Percentiles rank a stretch among this genome's conserved stretches.
Evolutionary conservation across 331 rosid species (phyloP).

Genomic region (Arachis monticola): DNA sequence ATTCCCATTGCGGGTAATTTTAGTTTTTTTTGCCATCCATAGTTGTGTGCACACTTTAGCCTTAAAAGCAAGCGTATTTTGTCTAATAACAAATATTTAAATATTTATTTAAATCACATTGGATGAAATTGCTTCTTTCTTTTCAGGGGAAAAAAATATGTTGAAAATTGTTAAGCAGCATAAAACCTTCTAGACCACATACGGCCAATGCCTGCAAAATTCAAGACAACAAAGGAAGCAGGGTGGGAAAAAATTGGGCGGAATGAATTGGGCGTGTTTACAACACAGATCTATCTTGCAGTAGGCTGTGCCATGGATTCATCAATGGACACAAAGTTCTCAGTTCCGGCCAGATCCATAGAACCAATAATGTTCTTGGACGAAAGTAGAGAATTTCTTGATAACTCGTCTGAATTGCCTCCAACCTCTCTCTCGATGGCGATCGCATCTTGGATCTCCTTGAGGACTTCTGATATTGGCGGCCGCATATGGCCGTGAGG

Average conservation of each 20-base stretch:
- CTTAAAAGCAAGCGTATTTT: no score
- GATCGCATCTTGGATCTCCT: conserved; percentile 92
- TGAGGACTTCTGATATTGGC: conserved; percentile 89
- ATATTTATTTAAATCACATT: no score
- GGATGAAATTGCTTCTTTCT: neutral
- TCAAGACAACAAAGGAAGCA: neutral
- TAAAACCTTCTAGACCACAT: neutral
- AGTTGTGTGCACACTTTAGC: no score
- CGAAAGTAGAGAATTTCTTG: conserved; percentile 41
- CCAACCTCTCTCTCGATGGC: conserved; percentile 60
- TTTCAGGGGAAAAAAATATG: neutral
- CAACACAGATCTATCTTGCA: conserved; percentile 30
- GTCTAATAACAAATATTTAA: no score
- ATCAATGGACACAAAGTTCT: conserved; percentile 38
- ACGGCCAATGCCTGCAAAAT: neutral
- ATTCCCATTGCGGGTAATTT: no score
- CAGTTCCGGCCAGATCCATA: conserved; percentile 24
- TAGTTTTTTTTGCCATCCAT: no score
- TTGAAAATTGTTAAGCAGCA: neutral
- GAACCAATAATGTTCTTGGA: conserved; percentile 42
- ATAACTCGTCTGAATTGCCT: conserved; percentile 37
- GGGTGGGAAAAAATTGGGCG: neutral
- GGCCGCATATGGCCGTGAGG: conserved; percentile 93
- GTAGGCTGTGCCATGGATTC: conserved; percentile 45
- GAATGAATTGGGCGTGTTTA: conserved; percentile 7